These are phyloP conservation scores for Phialophora expanda DNA, from an alignment of 2,329 filamentous ascomycete genomes.

Conservation along the genomic window DNA sequence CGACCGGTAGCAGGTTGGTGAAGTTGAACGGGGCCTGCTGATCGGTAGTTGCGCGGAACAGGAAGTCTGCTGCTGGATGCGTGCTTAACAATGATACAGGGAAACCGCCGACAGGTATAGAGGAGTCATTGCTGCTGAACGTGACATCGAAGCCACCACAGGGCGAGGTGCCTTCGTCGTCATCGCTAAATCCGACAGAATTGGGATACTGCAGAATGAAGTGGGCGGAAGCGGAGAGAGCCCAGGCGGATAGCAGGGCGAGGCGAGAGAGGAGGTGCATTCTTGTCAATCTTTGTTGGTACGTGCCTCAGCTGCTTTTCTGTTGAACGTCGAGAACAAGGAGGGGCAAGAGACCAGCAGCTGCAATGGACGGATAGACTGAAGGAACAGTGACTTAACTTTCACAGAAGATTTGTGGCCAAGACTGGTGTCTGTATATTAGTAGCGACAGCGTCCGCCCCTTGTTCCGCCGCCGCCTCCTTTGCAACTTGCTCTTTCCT, in stretches of 20 bases:
- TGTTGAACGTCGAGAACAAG: not conserved
- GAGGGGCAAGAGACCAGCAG: not conserved
- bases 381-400: not conserved
- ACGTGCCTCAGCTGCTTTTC: not conserved
- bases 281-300: not conserved
- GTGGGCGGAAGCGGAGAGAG: slow-evolving; percentile 53
- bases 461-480: not conserved
- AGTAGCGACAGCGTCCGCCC: not conserved
- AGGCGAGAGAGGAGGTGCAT: slow-evolving; percentile 21
- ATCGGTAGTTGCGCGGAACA: slow-evolving; percentile 56
- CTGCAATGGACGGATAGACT: not conserved
- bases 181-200: slow-evolving; percentile 56
- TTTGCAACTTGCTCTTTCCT: not conserved
- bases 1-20: slow-evolving; percentile 63
- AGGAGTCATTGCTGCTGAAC: slow-evolving; percentile 53
- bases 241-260: slow-evolving; percentile 22
- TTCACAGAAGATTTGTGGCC: slow-evolving; percentile 8
- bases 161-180: slow-evolving; percentile 53
- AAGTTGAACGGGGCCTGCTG: slow-evolving; percentile 69
- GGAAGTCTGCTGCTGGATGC: slow-evolving; percentile 36
- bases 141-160: slow-evolving; percentile 56
- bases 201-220: slow-evolving; percentile 61
- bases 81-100: slow-evolving; percentile 53
- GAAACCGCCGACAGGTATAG: slow-evolving; percentile 54
- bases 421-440: slow-evolving; percentile 8